Conservation (phyloP, 176 grass and related monocot species). For the Elymus sibiricus region DNA sequence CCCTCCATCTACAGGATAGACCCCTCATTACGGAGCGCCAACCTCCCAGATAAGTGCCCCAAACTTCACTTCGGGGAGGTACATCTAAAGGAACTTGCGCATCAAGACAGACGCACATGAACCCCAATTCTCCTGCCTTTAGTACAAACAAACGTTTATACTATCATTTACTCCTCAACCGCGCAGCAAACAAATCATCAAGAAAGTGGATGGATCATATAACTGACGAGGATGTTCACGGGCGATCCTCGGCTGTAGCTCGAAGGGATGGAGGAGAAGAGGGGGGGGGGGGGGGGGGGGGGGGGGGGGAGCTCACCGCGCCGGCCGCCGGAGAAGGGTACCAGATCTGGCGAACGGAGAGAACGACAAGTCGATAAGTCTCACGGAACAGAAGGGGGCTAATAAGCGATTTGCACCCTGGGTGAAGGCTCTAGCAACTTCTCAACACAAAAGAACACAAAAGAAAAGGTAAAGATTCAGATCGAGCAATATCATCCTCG, state of each 20-base stretch:
- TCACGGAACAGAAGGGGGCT: neutral
- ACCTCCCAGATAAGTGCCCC: neutral
- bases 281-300: neutral
- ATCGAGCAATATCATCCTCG: no score
- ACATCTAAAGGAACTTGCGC: neutral
- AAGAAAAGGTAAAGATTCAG: no score
- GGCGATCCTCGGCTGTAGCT: neutral
- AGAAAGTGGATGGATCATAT: neutral
- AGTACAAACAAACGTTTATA: no score
- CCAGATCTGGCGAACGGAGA: conserved; percentile 4
- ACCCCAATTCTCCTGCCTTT: neutral
- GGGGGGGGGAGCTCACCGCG: neutral
- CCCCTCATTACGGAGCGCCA: neutral
- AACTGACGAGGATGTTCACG: neutral
- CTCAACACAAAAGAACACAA: no score
- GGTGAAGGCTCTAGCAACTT: neutral
- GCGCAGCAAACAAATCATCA: neutral
- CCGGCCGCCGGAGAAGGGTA: neutral
- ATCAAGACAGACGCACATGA: neutral
- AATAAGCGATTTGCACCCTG: neutral
- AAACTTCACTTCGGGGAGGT: neutral
- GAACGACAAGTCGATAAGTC: neutral
- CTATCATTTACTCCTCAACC: neutral
- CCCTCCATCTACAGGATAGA: neutral
- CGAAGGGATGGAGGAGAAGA: neutral